Conservation (phyloP, 1,284 basidiomycete species). For the Vanrija sp. region DNA sequence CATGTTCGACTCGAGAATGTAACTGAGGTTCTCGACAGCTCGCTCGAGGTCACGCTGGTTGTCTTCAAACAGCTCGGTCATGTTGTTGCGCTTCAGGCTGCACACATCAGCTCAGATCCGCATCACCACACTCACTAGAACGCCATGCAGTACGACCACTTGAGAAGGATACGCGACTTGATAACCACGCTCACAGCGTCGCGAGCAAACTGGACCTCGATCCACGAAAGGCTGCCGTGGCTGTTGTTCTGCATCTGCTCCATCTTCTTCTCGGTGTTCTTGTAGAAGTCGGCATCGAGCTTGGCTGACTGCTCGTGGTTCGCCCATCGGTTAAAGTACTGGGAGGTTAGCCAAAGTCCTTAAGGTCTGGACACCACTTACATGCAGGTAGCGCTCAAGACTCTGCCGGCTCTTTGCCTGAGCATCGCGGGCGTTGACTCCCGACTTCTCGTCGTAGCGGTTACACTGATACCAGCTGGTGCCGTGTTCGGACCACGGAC, state of each 20-base stretch:
- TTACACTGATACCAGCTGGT: conserved; percentile 98
- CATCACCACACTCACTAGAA: conserved; percentile 61
- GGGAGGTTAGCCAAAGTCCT: conserved; percentile 2
- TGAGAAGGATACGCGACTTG: conserved; percentile 89
- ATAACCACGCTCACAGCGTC: conserved; percentile 90
- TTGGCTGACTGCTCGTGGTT: conserved; percentile 98
- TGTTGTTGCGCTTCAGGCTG: conserved; percentile 68
- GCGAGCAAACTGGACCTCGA: conserved; percentile 98
- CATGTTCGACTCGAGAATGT: conserved; percentile 84
- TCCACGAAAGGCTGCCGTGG: conserved; percentile 82
- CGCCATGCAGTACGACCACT: conserved; percentile 99
- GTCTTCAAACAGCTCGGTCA: conserved; percentile 95
- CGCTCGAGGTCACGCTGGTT: conserved; percentile 94
- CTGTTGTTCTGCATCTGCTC: conserved; percentile 94
- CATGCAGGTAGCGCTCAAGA: conserved; percentile 93
- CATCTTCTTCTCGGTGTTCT: conserved; percentile 99
- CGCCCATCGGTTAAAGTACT: conserved; percentile 98
- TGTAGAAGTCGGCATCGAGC: conserved; percentile 85
- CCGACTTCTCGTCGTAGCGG: conserved; percentile 89
- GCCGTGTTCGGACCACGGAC: conserved; percentile 96
- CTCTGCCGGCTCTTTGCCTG: conserved; percentile 83
- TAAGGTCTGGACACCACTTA: conserved; percentile 51
- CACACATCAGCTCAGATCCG: neutral
- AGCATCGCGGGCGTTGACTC: conserved; percentile 80
- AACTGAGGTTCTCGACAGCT: conserved; percentile 91